phyloP scores from a whole-genome alignment of 139 green algal species.

The Auxenochlorella protothecoides region DNA sequence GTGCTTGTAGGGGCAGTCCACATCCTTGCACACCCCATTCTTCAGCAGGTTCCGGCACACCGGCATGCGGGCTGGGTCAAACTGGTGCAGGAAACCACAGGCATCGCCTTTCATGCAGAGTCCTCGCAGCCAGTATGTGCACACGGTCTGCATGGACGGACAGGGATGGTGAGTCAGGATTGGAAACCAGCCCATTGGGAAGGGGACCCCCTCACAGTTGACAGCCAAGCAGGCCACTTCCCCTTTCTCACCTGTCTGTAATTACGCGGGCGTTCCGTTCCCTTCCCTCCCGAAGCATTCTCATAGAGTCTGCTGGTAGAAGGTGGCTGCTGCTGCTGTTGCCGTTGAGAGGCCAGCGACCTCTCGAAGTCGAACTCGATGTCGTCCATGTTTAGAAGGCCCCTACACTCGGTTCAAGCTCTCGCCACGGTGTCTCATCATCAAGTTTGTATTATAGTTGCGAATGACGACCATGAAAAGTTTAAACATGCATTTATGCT shows the following conservation, averaged over 20 bases:
- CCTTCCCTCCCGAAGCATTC: too few relatives aligned
- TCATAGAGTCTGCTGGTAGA: background rate
- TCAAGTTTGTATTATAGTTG: too few relatives aligned
- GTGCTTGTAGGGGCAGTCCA: slow-evolving; percentile 93
- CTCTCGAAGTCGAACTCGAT: slow-evolving; percentile 62
- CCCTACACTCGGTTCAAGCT: too few relatives aligned
- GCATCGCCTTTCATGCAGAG: slow-evolving; percentile 95
- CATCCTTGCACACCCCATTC: slow-evolving; percentile 80
- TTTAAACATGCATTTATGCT: too few relatives aligned
- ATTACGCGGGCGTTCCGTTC: too few relatives aligned
- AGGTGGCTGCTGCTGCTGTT: slow-evolving; percentile 4
- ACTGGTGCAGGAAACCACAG: slow-evolving; percentile 95
- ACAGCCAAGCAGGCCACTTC: background rate
- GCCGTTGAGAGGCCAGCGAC: slow-evolving; percentile 1
- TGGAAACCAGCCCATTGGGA: background rate
- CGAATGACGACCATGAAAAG: too few relatives aligned
- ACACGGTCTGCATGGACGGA: slow-evolving; percentile 73
- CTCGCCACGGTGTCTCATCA: too few relatives aligned
- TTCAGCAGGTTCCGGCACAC: slow-evolving; percentile 69
- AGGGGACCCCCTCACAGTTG: too few relatives aligned
- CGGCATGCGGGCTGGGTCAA: slow-evolving; percentile 75
- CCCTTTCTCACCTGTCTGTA: slow-evolving; percentile 5
- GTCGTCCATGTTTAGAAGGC: too few relatives aligned
- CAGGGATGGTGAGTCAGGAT: background rate
- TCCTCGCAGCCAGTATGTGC: slow-evolving; percentile 90